Conservation (phyloP, 345 rosid species). For the Turritis glabra region DNA sequence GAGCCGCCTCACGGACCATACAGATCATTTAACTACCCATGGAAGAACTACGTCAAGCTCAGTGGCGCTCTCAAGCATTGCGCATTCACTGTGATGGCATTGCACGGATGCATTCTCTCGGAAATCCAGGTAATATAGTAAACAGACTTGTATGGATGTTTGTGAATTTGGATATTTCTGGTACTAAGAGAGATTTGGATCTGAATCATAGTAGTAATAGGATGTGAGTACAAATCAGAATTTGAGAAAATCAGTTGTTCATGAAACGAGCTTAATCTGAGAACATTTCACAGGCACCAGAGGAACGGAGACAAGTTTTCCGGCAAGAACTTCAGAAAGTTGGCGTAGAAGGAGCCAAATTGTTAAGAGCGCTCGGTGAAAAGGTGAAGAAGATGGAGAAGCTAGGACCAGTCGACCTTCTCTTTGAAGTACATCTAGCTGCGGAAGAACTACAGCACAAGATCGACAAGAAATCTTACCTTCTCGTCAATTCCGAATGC, state of each 20-base stretch:
- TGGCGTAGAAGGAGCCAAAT: conserved; percentile 69
- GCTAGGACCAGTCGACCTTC: conserved; percentile 65
- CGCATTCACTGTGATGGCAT: conserved; percentile 91
- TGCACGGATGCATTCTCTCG: conserved; percentile 94
- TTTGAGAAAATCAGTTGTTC: not conserved
- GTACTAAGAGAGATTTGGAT: not conserved
- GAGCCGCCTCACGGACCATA: conserved; percentile 99
- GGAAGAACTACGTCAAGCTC: conserved; percentile 86
- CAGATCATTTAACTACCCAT: conserved; percentile 71
- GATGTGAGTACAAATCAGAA: no score
- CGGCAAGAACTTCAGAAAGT: conserved; percentile 63
- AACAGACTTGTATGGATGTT: not conserved
- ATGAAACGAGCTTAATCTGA: not conserved
- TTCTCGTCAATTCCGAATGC: conserved; percentile 75
- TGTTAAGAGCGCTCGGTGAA: conserved; percentile 70
- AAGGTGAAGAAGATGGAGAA: conserved; percentile 87
- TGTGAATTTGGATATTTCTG: not conserved
- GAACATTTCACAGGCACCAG: conserved; percentile 62
- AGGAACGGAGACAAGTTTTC: conserved; percentile 74
- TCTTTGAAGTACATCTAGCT: conserved; percentile 62
- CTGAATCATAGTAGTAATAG: not conserved
- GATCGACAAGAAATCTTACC: conserved; percentile 80
- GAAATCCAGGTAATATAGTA: conserved; percentile 76
- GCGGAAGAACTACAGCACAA: conserved; percentile 79
- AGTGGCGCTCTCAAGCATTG: conserved; percentile 95